These are phyloP conservation scores for Aspergillus quadrilineatus DNA, from an alignment of 2,329 filamentous ascomycete genomes.

Conservation along the genomic window DNA sequence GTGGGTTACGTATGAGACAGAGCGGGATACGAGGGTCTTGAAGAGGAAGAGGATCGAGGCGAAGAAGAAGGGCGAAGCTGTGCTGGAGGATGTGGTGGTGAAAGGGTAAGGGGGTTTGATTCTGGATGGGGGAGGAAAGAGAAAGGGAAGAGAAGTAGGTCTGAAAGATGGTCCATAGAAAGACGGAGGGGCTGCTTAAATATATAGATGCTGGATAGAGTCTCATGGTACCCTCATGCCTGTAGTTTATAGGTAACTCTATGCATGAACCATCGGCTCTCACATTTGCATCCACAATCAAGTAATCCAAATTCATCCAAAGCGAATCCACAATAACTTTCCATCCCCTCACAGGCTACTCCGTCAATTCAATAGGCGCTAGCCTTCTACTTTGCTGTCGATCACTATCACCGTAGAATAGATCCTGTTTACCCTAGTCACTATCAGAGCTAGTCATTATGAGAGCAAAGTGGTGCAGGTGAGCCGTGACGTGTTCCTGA, in stretches of 20 bases:
- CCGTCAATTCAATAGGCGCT: not conserved
- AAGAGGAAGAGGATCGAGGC: slow-evolving; percentile 46
- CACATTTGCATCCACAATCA: slow-evolving; percentile 9
- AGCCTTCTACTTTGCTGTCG: slow-evolving; percentile 13
- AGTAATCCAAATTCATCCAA: slow-evolving; percentile 7
- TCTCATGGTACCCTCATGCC: too few species aligned
- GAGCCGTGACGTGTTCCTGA: not conserved
- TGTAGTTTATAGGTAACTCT: too few species aligned
- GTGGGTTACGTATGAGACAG: not conserved
- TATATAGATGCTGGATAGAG: too few species aligned
- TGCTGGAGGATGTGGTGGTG: slow-evolving; percentile 47
- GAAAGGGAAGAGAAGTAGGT: too few species aligned
- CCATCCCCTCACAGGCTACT: slow-evolving; percentile 7
- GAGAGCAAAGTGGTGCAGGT: not conserved
- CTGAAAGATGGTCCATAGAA: too few species aligned
- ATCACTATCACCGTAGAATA: slow-evolving; percentile 29
- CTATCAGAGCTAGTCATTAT: not conserved
- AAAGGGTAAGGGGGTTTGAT: too few species aligned
- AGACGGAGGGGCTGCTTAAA: too few species aligned
- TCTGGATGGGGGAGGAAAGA: too few species aligned
- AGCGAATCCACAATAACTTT: slow-evolving; percentile 6
- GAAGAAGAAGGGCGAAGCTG: slow-evolving; percentile 41
- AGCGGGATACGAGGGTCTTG: slow-evolving; percentile 44
- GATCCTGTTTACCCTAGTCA: not conserved
- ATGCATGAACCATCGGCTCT: slow-evolving; percentile 1